Evolutionary conservation across 306 rosid species (phyloP), one percentile per base, ranked within the genome.

Genomic region (Pachyrhizus erosus): DNA sequence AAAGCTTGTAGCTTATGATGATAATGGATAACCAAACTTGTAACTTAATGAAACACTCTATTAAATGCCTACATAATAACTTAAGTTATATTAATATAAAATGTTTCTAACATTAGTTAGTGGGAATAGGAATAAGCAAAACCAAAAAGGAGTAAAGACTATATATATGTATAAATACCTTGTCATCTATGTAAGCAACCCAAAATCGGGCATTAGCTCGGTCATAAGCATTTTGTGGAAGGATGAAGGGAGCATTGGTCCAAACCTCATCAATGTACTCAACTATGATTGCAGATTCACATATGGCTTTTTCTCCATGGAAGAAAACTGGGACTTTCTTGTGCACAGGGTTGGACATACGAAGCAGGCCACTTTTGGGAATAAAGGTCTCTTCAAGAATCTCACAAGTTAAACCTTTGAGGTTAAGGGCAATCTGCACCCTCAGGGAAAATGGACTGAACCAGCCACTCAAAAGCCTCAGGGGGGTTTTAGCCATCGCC

Each of bases 291-390:
- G 58, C 70, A 64, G 96, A 91, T 72, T 91, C 96, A 61, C 84
- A 90, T 0, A 91, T 21, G 57, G 88, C 40, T 67, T 77, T 88
- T 27, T 70, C 90, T 0, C 12, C 57, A 26, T 89, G 93, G 70
- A 91, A 8, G 1, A 91, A 84, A 85, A 91, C 93, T 2, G 91
- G 93, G 82, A 90, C 72, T 84, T 91, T 91, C 87, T 87, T 87
- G 83, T 88, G 69, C 0, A 91, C 87, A 0, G 92, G 93, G 77
- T 91, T 91, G 17, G 90, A 88, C 43, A 84, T 81, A 73, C 88
- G 91, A 70, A 91, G 90, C 51, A 90, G 84, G 21, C 75, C 82
- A 26, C 90, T 87, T 80, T 91, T 91, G 71, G 87, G 5, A 20
- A 42, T 45, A 8, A 88, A 14, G 9, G 18, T 24, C 83, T 91